A percentile compares a stretch with the other conserved stretches of the same genome.
These are phyloP conservation scores for Blastocystis sp. DNA, from an alignment of 352 stramenopile genomes.

Conservation along the genomic window DNA sequence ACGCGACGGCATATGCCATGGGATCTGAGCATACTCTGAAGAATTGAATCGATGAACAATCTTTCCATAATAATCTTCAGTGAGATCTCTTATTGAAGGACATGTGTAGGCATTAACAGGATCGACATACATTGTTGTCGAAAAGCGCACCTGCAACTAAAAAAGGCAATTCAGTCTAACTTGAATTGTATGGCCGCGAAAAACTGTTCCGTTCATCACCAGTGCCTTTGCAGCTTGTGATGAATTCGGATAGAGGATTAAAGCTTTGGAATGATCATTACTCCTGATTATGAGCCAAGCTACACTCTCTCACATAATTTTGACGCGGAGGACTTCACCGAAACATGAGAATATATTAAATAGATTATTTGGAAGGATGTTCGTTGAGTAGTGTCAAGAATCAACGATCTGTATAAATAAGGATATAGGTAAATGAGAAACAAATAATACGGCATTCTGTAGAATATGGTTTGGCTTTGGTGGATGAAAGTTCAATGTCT, in stretches of 20 bases:
- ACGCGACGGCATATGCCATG: not conserved
- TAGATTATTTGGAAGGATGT: constrained; percentile 52
- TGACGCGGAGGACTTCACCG: constrained; percentile 46
- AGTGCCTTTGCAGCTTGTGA: constrained; percentile 45
- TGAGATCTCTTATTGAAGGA: constrained; percentile 51
- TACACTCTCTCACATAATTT: constrained; percentile 16
- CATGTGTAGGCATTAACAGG: constrained; percentile 10
- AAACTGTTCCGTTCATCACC: constrained; percentile 35
- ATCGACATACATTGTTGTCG: constrained; percentile 45
- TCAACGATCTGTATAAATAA: not conserved
- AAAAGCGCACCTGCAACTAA: constrained; percentile 35
- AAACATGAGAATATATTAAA: constrained; percentile 61
- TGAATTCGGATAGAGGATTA: constrained; percentile 26
- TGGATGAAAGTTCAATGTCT: not conserved
- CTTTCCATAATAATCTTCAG: constrained; percentile 59
- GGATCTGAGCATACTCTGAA: constrained; percentile 33
- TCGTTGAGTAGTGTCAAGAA: not conserved
- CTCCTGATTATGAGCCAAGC: not conserved
- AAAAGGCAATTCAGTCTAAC: not conserved
- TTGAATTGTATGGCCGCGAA: not conserved
- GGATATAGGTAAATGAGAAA: constrained; percentile 53
- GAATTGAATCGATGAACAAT: constrained; percentile 56
- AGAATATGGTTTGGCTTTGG: not conserved
- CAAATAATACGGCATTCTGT: constrained; percentile 32
- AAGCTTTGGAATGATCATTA: constrained; percentile 33